Evolutionary conservation across 306 rosid species (phyloP), one percentile per base, ranked within the genome.

Genomic region (Medicago truncatula): DNA sequence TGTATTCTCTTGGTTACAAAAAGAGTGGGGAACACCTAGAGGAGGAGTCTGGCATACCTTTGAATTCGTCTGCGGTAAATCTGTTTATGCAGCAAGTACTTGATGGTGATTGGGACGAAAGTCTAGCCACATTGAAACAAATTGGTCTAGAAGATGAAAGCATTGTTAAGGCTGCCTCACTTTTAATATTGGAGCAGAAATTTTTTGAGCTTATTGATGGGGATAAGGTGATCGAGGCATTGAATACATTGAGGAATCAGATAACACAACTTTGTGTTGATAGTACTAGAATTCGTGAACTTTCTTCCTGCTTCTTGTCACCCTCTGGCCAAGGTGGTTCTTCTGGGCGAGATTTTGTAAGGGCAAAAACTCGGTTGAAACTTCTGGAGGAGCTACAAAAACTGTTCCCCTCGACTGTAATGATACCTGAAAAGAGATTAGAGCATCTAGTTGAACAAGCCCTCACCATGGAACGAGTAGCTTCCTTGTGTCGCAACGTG

Each of bases 341-440:
- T 67, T 60, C 81, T 15, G 76, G 76, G 81, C 82, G 54, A 73
- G 86, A 75, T 66, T 78, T 36, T 77, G 47, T 70, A 17, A 81
- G 70, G 85, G 83, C 75, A 58, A 87, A 86, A 72, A 68, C 92
- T 61, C 87, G 96, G 63, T 56, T 87, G 18, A 87, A 85, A 85
- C 84, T 95, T 34, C 84, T 92, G 76, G 93, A 89, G 78, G 91
- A 89, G 78, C 84, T 95, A 85, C 97, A 90, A 85, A 87, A 90
- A 65, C 70, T 95, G 79, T 89, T 95, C 81, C 97, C 97, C 1
- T 92, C 97, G 16, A 80, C 88, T 47, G 67, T 95, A 62, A 83
- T 95, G 90, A 86, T 95, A 76, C 99, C 96, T 61, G 99, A 92
- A 57, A 92, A 86, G 76, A 87, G 99, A 81, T 83, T 95, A 91